A percentile compares a stretch with the other conserved stretches of the same genome.
phyloP scores from a whole-genome alignment of 2,329 filamentous ascomycete genomes.

The Penicillium concentricum region DNA sequence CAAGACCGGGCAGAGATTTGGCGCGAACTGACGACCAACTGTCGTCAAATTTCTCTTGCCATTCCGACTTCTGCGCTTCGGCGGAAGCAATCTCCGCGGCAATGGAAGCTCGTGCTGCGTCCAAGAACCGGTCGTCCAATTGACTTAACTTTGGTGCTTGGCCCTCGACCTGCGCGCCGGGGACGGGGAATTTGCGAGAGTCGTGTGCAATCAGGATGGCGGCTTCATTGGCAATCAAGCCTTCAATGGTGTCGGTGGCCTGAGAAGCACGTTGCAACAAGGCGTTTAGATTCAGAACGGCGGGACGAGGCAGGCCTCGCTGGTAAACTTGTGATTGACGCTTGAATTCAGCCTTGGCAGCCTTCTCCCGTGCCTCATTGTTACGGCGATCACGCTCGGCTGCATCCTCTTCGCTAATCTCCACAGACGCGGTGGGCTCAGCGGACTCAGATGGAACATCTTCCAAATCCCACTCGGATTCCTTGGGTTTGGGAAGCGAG shows the following conservation, averaged over 20 bases:
- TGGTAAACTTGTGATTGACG: slow-evolving; percentile 92
- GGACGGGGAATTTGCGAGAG: slow-evolving; percentile 70
- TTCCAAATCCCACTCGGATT: slow-evolving; percentile 91
- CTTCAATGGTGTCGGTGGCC: slow-evolving; percentile 63
- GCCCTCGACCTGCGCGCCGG: slow-evolving; percentile 64
- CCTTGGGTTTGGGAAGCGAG: slow-evolving; percentile 85
- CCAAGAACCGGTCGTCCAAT: slow-evolving; percentile 70
- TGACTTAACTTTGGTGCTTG: slow-evolving; percentile 58
- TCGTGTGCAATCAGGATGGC: slow-evolving; percentile 80
- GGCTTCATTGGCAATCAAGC: slow-evolving; percentile 72
- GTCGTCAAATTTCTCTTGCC: slow-evolving; percentile 50
- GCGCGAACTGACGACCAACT: slow-evolving; percentile 54
- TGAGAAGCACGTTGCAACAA: slow-evolving; percentile 64
- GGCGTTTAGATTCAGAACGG: slow-evolving; percentile 66
- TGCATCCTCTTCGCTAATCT: slow-evolving; percentile 63
- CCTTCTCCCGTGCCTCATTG: slow-evolving; percentile 60
- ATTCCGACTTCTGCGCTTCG: slow-evolving; percentile 45
- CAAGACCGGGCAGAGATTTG: slow-evolving; percentile 67
- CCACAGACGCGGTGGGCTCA: slow-evolving; percentile 54
- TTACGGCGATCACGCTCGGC: slow-evolving; percentile 75
- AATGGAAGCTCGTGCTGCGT: slow-evolving; percentile 74
- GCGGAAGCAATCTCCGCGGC: slow-evolving; percentile 63
- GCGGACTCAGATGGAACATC: slow-evolving; percentile 74
- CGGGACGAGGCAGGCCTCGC: slow-evolving; percentile 74
- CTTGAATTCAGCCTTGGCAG: slow-evolving; percentile 68